Evolutionary conservation across 768 basidiomycete species (phyloP), one percentile per base, ranked within the genome.

Genomic region (Amylocystis lapponica): DNA sequence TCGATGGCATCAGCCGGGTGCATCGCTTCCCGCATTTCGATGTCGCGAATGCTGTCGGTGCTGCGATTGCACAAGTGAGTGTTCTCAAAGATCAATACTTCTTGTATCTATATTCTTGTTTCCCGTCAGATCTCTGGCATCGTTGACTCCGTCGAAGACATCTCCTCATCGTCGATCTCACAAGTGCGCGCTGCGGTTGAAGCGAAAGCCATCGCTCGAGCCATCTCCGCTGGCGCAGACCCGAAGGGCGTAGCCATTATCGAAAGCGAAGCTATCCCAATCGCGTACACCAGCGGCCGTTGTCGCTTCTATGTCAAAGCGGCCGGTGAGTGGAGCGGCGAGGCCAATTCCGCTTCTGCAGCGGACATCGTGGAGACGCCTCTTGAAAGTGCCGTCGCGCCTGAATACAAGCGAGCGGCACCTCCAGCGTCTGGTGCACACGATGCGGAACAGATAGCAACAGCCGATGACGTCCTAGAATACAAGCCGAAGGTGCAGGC

Each of bases 21-120:
- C 65, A 75, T 41, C 64, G 69, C 12, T 74, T 73, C 22, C 72
- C 73, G 0, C 69, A 68, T 57, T 70, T 67, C 48, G 71, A 73
- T 36, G 76, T 80, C 27, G 80, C 81, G 9, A 79, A 82, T 42
- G 79, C 81, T 6, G 74, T 81, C 2, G 79, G 80, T 4, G 76
- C 76, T 13, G 75, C 74, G 2, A 72, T 66, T 53, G 54, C 53
- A 4, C 53, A 56, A 43, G n/a, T n/a, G n/a, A n/a, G n/a, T n/a
- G n/a, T n/a, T n/a, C n/a, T n/a, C n/a, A n/a, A n/a, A n/a, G n/a
- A n/a, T n/a, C n/a, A n/a, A n/a, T n/a, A n/a, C n/a, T n/a, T n/a
- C n/a, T n/a, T 38, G 31, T 37, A 14, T n/a, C 17, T 30, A 20
- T 22, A 17, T 11, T 25, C 23, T n/a, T 13, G 12, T 31, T 25